Evolutionary conservation across 2,329 filamentous ascomycete species (phyloP), one percentile per base, ranked within the genome.

Genomic region (Aspergillus hortae): DNA sequence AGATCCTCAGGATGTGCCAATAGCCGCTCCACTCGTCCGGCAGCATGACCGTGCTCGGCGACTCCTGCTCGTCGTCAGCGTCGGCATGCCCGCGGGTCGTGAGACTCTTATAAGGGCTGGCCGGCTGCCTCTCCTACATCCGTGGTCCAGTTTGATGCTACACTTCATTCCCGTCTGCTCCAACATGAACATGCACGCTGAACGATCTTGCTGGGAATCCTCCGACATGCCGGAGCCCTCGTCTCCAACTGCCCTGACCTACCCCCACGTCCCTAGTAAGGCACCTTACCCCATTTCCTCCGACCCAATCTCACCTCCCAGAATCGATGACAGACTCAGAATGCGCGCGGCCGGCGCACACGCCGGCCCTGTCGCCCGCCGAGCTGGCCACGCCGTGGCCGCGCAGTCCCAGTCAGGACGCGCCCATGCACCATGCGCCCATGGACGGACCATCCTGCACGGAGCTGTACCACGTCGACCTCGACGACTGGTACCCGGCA

Each of bases 401-500:
- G n/a, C 48, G 56, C 23, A 58, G 25, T 46, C 50, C 53, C 21
- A 50, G 52, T 19, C 56, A 61, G 14, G 48, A 52, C 7, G 54
- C 50, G 35, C 43, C 53, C 4, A 17, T 23, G 23, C 23, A 23
- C 23, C 4, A 23, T 23, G 23, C 23, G 5, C 23, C 23, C 5
- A 23, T 23, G 52, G 23, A 43, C 56, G 12, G 46, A 49, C 6
- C 59, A 61, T 4, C 43, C 35, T 32, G 41, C 36, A 27, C 49
- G 35, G 70, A 72, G 45, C 71, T 76, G 55, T 70, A 74, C 27
- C 74, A 79, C 51, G 81, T 74, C 52, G 69, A 76, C 69, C 88
- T 96, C 52, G 85, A 95, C 63, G 88, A 91, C 53, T 97, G 94
- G 94, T 88, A 95, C 68, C 87, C 89, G 12, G 86, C 88, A 52